Evolutionary conservation across 768 basidiomycete species (phyloP).

Genomic region (Pleurotus giganteus): DNA sequence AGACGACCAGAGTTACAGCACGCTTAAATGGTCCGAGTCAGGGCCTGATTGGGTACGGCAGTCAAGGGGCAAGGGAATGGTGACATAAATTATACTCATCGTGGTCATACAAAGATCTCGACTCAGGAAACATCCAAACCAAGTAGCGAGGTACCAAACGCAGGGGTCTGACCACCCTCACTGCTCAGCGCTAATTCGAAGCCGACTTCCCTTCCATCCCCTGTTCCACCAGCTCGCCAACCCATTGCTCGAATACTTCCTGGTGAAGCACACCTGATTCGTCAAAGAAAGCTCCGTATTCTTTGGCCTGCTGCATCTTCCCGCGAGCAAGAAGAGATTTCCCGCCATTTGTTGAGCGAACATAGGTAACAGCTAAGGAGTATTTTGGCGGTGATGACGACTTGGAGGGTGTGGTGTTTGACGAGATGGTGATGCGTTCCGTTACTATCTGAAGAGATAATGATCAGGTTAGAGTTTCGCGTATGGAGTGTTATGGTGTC

Average conservation of each 20-base stretch:
- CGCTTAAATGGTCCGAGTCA: no score
- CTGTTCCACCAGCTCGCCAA: constrained; percentile 67
- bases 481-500: constrained; percentile 20
- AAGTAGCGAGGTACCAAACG: not conserved
- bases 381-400: constrained; percentile 62
- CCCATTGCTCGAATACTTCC: constrained; percentile 74
- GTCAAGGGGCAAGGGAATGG: no score
- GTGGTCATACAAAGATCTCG: not conserved
- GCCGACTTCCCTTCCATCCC: constrained; percentile 68
- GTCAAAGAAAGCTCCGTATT: constrained; percentile 79
- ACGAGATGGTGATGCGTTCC: constrained; percentile 80
- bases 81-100: not conserved
- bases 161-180: no score
- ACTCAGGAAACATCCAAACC: not conserved
- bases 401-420: constrained; percentile 59
- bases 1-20: no score
- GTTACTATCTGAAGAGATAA: constrained; percentile 71
- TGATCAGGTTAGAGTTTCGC: not conserved
- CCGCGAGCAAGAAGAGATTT: constrained; percentile 81
- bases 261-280: constrained; percentile 77
- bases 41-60: no score
- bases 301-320: constrained; percentile 51
- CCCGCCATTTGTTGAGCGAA: constrained; percentile 80
- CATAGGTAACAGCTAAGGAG: constrained; percentile 62
- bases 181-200: no score